Evolutionary conservation across 2,329 filamentous ascomycete species (phyloP).

Genomic region (Uncinocarpus reesii): DNA sequence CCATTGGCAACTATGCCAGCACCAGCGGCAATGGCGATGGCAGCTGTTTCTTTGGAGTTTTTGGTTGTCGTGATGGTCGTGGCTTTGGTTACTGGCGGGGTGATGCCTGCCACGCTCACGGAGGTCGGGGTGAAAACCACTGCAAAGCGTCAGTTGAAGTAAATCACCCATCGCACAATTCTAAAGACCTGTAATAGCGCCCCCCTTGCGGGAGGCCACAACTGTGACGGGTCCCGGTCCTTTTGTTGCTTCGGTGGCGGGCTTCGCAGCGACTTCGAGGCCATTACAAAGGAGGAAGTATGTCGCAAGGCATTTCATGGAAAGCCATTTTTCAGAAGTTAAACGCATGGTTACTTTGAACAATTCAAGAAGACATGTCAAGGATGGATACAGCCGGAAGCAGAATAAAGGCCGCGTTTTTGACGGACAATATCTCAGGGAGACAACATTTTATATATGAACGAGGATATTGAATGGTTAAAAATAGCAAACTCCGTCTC

Average conservation of each 20-base stretch:
- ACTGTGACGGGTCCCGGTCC: constrained; percentile 1
- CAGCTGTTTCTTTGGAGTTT: constrained; percentile 8
- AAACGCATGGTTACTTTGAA: background rate
- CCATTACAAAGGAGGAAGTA: constrained; percentile 8
- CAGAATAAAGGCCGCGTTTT: background rate
- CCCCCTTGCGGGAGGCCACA: background rate
- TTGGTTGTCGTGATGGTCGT: constrained; percentile 11
- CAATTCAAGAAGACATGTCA: background rate
- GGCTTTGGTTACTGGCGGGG: constrained; percentile 7
- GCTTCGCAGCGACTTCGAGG: background rate
- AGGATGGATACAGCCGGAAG: no score
- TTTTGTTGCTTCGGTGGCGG: background rate
- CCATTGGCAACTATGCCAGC: constrained; percentile 11
- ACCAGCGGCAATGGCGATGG: constrained; percentile 9
- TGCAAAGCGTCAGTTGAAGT: background rate
- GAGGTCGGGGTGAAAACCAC: constrained; percentile 13
- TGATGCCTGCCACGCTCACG: constrained; percentile 3
- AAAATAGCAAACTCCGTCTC: background rate
- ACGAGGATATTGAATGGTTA: background rate
- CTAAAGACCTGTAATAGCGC: constrained; percentile 5
- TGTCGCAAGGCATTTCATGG: background rate
- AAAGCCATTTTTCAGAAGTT: background rate
- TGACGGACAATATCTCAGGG: background rate
- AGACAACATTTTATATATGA: background rate
- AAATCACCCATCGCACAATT: background rate